Evolutionary conservation across 306 rosid species (phyloP), one percentile per base, ranked within the genome.

Genomic region (Gastrolobium bilobum): DNA sequence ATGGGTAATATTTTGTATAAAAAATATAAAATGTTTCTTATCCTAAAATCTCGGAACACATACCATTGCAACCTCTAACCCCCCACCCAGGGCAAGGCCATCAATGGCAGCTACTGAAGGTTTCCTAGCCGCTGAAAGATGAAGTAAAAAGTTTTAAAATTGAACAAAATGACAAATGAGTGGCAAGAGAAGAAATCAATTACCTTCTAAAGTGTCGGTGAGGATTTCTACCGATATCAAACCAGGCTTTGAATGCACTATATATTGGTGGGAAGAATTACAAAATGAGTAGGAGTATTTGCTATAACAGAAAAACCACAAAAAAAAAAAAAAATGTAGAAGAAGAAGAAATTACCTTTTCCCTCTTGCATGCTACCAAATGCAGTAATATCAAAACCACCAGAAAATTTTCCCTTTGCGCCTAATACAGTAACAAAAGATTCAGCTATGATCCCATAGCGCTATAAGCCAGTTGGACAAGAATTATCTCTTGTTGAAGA

Each of bases 81-180:
- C 99, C 85, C 99, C 99, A 77, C 99, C 99, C 79, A 94, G 83
- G 79, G 99, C 99, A 74, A 92, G 95, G 68, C 99, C 99, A 85
- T 94, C 97, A 78, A 94, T 91, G 76, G 99, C 97, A 64, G 99
- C 99, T 81, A 94, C 97, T 2, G 94, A 88, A 13, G 99, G 99
- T 40, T 94, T 94, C 90, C 80, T 87, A 44, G 95, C 65, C 31
- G 92, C 99, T 94, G 87, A 79, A 67, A 87, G 67, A 74, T 39
- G 78, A 68, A 72, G 68, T 43, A 61, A 84, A 48, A 20, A 13
- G 44, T 54, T 35, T 78, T 74, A 77, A 64, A 79, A 57, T 13
- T 37, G 66, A 68, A 43, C 46, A 44, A 59, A 71, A 38, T 71
- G 34, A 52, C 8, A 71, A 39, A 64, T 5, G 37, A 48, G 48